phyloP scores from a whole-genome alignment of 148 eudicot species.

The Camellia granthamiana region DNA sequence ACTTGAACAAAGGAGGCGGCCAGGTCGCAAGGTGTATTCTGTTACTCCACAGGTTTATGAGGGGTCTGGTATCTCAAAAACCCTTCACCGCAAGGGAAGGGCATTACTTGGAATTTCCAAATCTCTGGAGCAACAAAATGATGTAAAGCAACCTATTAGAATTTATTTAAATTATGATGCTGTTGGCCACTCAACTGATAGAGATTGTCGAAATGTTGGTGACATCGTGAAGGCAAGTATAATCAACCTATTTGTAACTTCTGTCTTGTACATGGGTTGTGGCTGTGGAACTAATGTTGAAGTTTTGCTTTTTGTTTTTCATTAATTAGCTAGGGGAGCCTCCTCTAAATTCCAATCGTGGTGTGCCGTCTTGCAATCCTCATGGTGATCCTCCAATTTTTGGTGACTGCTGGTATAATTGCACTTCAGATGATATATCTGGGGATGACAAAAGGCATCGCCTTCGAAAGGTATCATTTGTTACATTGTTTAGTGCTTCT shows the following conservation, averaged over 20 bases:
- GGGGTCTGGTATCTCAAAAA: conserved; percentile 38
- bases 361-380: conserved; percentile 72
- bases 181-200: conserved; percentile 89
- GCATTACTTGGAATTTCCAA: conserved; percentile 56
- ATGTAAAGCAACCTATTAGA: conserved; percentile 78
- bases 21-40: conserved; percentile 80
- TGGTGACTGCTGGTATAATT: conserved; percentile 98
- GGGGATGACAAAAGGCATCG: conserved; percentile 84
- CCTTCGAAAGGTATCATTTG: conserved; percentile 64
- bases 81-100: conserved; percentile 54
- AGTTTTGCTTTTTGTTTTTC: conserved; percentile 12
- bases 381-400: conserved; percentile 68
- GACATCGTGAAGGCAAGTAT: conserved; percentile 83
- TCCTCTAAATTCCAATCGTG: conserved; percentile 48
- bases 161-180: conserved; percentile 97
- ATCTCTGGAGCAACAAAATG: conserved; percentile 29
- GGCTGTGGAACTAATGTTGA: not conserved
- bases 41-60: conserved; percentile 86
- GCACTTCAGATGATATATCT: conserved; percentile 83
- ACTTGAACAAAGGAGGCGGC: conserved; percentile 77
- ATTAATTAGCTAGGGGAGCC: conserved; percentile 87
- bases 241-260: not conserved
- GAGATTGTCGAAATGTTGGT: conserved; percentile 86
- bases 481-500: not conserved
- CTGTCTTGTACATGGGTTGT: not conserved